Percentiles rank a stretch among this genome's conserved stretches.
phyloP scores from a whole-genome alignment of 768 basidiomycete species.

The Xerocomellus intermedius region DNA sequence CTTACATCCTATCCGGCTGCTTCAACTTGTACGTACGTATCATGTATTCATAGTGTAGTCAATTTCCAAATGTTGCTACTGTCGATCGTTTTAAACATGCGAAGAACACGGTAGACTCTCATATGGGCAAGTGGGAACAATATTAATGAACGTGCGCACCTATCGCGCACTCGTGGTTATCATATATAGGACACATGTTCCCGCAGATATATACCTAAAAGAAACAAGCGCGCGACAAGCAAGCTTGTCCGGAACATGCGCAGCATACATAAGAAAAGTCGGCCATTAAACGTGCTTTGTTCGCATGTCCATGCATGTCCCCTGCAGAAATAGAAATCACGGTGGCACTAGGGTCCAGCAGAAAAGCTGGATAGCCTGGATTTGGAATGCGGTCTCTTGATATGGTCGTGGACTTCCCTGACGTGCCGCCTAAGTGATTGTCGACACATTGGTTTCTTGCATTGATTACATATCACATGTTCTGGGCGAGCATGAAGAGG shows the following conservation, averaged over 20 bases:
- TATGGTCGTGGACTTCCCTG: constrained; percentile 16
- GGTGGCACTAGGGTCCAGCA: not conserved
- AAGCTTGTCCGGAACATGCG: not conserved
- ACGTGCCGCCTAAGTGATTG: constrained; percentile 21
- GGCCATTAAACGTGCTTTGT: not conserved
- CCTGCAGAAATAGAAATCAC: not conserved
- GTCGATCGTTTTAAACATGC: constrained; percentile 8
- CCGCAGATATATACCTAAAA: not conserved
- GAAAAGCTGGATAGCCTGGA: not conserved
- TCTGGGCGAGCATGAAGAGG: not conserved
- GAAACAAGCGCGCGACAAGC: not conserved
- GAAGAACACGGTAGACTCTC: not conserved
- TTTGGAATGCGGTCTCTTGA: constrained; percentile 14
- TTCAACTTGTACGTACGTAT: not conserved
- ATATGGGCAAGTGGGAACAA: not conserved
- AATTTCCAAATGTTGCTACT: not conserved
- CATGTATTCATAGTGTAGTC: not conserved
- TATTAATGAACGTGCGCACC: not conserved
- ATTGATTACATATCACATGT: constrained; percentile 1
- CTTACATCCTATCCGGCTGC: not conserved
- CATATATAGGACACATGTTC: not conserved
- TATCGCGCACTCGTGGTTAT: not conserved
- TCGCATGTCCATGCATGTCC: constrained; percentile 4
- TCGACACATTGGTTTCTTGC: constrained; percentile 14
- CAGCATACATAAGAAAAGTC: not conserved